phyloP scores from a whole-genome alignment of 495 filamentous ascomycete species.

The Hyaloscypha finlandica region DNA sequence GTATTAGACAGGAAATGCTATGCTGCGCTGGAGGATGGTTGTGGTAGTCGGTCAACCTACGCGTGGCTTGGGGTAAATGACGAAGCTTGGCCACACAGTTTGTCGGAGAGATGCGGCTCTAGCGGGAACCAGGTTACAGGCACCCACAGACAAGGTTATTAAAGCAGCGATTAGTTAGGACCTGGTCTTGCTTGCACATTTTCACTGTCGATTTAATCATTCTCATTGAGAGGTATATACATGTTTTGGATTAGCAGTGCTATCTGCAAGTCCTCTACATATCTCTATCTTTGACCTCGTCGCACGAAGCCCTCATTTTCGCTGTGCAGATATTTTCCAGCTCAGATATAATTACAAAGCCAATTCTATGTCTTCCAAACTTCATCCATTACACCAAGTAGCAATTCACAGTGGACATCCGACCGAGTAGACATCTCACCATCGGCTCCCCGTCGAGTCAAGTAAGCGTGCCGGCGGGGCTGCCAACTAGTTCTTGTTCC shows the following conservation, averaged over 20 bases:
- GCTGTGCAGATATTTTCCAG: constrained; percentile 4
- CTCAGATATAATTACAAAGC: constrained; percentile 6
- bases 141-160: not conserved
- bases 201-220: not conserved
- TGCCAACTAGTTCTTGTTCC: not conserved
- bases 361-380: not conserved
- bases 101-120: constrained; percentile 7
- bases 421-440: not conserved
- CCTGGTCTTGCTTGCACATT: not conserved
- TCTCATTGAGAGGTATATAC: not conserved
- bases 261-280: constrained; percentile 1
- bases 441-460: constrained; percentile 1
- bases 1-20: constrained; percentile 1
- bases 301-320: not conserved
- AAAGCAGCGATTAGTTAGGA: not conserved
- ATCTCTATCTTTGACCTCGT: not conserved
- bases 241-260: constrained; percentile 12
- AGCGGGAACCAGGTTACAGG: constrained; percentile 2
- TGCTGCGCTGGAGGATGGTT: not conserved
- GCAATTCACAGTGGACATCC: not conserved
- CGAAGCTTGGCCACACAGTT: constrained; percentile 9
- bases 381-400: not conserved
- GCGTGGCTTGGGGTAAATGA: constrained; percentile 15
- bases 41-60: not conserved
- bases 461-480: not conserved